A percentile compares a stretch with the other conserved stretches of the same genome.
Conservation (phyloP, 768 basidiomycete genomes). For the Hysterangium stoloniferum region DNA sequence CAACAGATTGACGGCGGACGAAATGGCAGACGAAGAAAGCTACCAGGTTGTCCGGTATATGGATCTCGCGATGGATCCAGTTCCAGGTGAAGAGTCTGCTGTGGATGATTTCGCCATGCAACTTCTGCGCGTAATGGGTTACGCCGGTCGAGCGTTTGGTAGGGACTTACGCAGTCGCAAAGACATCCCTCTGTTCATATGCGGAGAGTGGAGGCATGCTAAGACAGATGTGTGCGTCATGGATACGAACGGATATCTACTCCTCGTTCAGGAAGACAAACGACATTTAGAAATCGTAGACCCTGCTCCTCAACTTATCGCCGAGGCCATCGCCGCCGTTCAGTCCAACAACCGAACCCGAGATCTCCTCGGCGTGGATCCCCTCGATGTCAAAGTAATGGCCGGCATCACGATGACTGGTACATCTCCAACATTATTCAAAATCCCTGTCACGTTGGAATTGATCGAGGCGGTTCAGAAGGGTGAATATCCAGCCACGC, state of each 20-base stretch:
- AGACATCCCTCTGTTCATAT: slow-evolving; percentile 14
- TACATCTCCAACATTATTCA: slow-evolving; percentile 20
- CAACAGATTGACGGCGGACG: neutral
- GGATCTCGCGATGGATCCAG: slow-evolving; percentile 18
- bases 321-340: slow-evolving; percentile 15
- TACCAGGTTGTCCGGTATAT: slow-evolving; percentile 11
- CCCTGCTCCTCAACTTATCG: slow-evolving; percentile 17
- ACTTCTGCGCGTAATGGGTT: slow-evolving; percentile 15
- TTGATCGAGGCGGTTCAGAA: slow-evolving; percentile 14
- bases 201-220: slow-evolving; percentile 13
- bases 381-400: slow-evolving; percentile 12
- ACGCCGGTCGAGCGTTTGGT: slow-evolving; percentile 6
- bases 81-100: slow-evolving; percentile 20
- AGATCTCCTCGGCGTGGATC: slow-evolving; percentile 12
- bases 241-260: slow-evolving; percentile 11
- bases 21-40: slow-evolving; percentile 6
- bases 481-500: slow-evolving; percentile 14
- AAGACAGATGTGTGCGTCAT: slow-evolving; percentile 15
- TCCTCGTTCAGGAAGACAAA: slow-evolving; percentile 19
- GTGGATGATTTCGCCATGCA: slow-evolving; percentile 20
- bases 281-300: slow-evolving; percentile 5
- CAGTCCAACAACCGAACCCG: slow-evolving; percentile 11
- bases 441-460: slow-evolving; percentile 18
- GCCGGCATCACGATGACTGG: slow-evolving; percentile 20
- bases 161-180: slow-evolving; percentile 17